These are phyloP conservation scores for Waltergamsia citrina DNA, from an alignment of 2,329 filamentous ascomycete genomes.

Conservation along the genomic window DNA sequence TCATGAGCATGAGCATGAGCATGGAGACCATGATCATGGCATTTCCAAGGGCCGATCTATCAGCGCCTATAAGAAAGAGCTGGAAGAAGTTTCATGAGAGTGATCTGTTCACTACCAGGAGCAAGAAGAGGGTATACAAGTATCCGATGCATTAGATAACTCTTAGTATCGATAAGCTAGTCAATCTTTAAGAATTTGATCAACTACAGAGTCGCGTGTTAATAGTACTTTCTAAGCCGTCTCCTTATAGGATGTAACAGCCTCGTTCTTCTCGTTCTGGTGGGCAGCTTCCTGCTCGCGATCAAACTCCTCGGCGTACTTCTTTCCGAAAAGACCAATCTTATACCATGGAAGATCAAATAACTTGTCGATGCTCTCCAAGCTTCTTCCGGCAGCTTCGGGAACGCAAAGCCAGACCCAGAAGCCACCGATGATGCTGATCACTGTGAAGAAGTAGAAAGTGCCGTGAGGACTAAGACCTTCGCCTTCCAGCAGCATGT, in stretches of 20 bases:
- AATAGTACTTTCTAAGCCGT: too few relatives aligned
- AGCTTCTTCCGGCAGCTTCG: constrained; percentile 47
- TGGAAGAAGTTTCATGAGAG: neutral
- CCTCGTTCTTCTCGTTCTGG: constrained; percentile 5
- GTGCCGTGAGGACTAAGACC: constrained; percentile 9
- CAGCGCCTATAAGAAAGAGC: neutral
- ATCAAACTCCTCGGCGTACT: constrained; percentile 9
- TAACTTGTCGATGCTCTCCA: constrained; percentile 54
- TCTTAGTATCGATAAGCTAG: too few relatives aligned
- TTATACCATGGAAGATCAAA: constrained; percentile 59
- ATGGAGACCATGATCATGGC: neutral
- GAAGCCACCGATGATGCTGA: constrained; percentile 33
- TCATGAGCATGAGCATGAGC: constrained; percentile 10
- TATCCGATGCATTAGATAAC: too few relatives aligned
- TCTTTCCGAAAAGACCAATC: constrained; percentile 43
- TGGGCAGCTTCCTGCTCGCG: constrained; percentile 6
- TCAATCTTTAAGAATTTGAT: too few relatives aligned
- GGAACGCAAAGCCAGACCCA: constrained; percentile 60
- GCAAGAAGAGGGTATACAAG: too few relatives aligned
- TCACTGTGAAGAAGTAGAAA: constrained; percentile 9
- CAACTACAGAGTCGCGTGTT: too few relatives aligned
- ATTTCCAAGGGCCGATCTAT: neutral
- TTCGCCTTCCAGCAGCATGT: constrained; percentile 9
- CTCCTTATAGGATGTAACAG: neutral
- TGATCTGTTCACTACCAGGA: too few relatives aligned